These are phyloP conservation scores for Yamadazyma diospyri DNA, from an alignment of 1,139 yeast species.

Conservation along the genomic window DNA sequence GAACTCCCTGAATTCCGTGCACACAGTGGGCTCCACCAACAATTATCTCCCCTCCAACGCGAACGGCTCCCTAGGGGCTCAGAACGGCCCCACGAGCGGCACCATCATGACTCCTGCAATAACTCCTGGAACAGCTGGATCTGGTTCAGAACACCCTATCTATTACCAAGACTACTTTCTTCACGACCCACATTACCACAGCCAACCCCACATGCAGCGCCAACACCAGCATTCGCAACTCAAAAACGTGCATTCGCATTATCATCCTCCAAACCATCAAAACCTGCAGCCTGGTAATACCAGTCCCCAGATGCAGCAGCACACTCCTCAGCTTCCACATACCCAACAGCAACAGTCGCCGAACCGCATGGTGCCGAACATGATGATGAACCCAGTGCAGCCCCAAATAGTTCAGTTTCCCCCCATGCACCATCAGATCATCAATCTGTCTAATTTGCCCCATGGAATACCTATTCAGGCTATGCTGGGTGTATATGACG, in stretches of 20 bases:
- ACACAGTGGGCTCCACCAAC: background rate
- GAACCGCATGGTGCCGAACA: background rate
- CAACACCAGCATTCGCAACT: too few relatives aligned
- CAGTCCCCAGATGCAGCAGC: slow-evolving; percentile 1
- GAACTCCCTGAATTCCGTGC: slow-evolving; percentile 2
- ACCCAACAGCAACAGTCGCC: background rate
- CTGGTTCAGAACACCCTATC: slow-evolving; percentile 7
- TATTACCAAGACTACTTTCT: slow-evolving; percentile 1
- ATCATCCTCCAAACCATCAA: slow-evolving; percentile 1
- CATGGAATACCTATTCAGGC: slow-evolving; percentile 1
- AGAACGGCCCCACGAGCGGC: background rate
- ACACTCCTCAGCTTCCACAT: slow-evolving; percentile 1
- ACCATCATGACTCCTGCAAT: slow-evolving; percentile 1
- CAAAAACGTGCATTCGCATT: too few relatives aligned
- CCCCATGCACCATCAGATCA: background rate
- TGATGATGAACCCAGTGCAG: background rate
- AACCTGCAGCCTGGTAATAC: background rate
- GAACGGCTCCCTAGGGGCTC: too few relatives aligned
- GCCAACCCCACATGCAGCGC: slow-evolving; percentile 1
- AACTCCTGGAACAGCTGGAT: slow-evolving; percentile 7
- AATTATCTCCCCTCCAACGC: too few relatives aligned
- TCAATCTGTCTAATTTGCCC: background rate
- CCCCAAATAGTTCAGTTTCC: slow-evolving; percentile 3
- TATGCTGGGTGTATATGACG: too few relatives aligned
- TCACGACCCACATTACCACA: slow-evolving; percentile 1